A percentile compares a stretch with the other conserved stretches of the same genome.
phyloP scores from a whole-genome alignment of 2,329 filamentous ascomycete species.

The Fusarium hainanense region DNA sequence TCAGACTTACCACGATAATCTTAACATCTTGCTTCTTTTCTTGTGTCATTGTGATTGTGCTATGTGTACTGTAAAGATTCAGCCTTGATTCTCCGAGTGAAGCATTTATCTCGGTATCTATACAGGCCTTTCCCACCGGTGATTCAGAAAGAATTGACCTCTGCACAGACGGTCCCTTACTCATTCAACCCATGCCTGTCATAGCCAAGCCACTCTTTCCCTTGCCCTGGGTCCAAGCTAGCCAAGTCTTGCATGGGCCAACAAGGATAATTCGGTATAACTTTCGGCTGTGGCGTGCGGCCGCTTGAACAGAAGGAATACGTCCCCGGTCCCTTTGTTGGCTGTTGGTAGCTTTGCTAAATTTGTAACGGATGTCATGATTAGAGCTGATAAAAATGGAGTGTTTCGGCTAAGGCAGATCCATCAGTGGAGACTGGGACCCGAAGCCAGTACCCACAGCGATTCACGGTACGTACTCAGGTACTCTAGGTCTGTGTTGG shows the following conservation, averaged over 20 bases:
- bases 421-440: not conserved
- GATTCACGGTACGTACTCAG: not conserved
- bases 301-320: not conserved
- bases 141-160: not conserved
- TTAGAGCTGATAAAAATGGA: not conserved
- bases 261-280: not conserved
- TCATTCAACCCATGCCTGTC: not conserved
- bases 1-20: slow-evolving; percentile 30
- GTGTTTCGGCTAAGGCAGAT: slow-evolving; percentile 22
- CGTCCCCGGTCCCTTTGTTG: not conserved
- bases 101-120: slow-evolving; percentile 8
- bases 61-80: not conserved
- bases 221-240: not conserved
- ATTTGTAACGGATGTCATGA: not conserved
- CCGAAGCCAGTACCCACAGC: not conserved
- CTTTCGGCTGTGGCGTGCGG: slow-evolving; percentile 10
- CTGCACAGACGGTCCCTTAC: not conserved
- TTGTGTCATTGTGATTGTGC: slow-evolving; percentile 3
- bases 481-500: too few relatives aligned
- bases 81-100: not conserved
- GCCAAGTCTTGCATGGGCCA: not conserved
- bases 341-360: not conserved
- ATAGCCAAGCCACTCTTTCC: not conserved
- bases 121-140: not conserved
- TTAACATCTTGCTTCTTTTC: slow-evolving; percentile 12